Conservation (phyloP, 2,329 filamentous ascomycete species). For the Pseudocercospora musae region DNA sequence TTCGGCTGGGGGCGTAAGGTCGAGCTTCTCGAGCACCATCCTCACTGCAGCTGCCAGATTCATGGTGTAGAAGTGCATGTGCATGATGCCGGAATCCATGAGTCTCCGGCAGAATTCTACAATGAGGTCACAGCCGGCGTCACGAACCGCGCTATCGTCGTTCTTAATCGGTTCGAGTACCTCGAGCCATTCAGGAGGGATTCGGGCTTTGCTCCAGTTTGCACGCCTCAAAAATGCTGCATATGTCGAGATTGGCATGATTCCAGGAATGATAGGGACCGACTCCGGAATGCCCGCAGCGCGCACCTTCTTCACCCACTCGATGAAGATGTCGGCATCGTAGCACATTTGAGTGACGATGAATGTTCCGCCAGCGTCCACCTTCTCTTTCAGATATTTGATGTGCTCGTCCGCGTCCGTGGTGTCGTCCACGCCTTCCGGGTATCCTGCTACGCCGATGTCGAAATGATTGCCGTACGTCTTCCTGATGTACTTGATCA, state of each 20-base stretch:
- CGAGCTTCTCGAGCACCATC: conserved; percentile 88
- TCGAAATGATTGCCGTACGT: conserved; percentile 88
- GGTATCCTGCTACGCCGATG: conserved; percentile 95
- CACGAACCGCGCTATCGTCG: conserved; percentile 87
- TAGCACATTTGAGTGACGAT: conserved; percentile 99
- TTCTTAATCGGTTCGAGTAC: conserved; percentile 92
- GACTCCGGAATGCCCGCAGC: conserved; percentile 69
- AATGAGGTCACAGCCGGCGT: conserved; percentile 82
- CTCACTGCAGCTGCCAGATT: conserved; percentile 91
- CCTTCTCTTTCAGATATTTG: conserved; percentile 93
- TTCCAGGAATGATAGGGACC: conserved; percentile 79
- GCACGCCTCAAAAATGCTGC: conserved; percentile 86
- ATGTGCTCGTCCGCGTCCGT: conserved; percentile 79
- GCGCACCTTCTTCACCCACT: conserved; percentile 84
- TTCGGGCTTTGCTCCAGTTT: conserved; percentile 82
- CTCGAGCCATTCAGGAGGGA: conserved; percentile 77
- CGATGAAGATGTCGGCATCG: conserved; percentile 89
- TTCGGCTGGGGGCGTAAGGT: conserved; percentile 78
- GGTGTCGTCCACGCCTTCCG: conserved; percentile 92
- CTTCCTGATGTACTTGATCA: conserved; percentile 77
- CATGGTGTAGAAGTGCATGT: conserved; percentile 99
- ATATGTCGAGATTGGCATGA: conserved; percentile 94
- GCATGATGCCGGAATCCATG: conserved; percentile 71
- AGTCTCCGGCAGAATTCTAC: conserved; percentile 87
- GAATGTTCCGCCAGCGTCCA: conserved; percentile 89